phyloP scores from a whole-genome alignment of 768 basidiomycete genomes.

The Tylopilus intermedius region DNA sequence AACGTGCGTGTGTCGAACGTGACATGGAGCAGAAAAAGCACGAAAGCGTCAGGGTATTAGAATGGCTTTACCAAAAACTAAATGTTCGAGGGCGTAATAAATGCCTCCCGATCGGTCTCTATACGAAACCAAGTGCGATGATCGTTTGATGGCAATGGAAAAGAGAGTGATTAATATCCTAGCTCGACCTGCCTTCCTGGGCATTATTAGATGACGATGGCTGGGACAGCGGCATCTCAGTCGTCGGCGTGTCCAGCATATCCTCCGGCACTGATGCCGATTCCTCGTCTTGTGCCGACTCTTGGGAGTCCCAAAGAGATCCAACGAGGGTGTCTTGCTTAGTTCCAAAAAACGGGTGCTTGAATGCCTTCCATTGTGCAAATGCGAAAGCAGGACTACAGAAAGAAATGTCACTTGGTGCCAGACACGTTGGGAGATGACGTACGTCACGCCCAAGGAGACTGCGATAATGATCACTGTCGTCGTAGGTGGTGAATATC shows the following conservation, averaged over 20 bases:
- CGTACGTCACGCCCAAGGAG: constrained; percentile 56
- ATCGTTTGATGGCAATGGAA: constrained; percentile 2
- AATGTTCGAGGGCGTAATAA: constrained; percentile 8
- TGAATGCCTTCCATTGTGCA: constrained; percentile 51
- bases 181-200: constrained; percentile 8
- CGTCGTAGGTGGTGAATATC: constrained; percentile 46
- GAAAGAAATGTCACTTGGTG: neutral
- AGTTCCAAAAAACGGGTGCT: constrained; percentile 41
- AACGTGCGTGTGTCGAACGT: constrained; percentile 3
- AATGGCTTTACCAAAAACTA: constrained; percentile 14
- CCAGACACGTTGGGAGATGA: constrained; percentile 3
- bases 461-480: constrained; percentile 49
- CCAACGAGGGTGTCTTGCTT: constrained; percentile 18
- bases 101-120: constrained; percentile 5
- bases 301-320: constrained; percentile 26
- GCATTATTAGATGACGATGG: constrained; percentile 3
- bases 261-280: constrained; percentile 9
- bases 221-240: constrained; percentile 13
- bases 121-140: constrained; percentile 5
- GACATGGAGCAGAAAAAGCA: constrained; percentile 7
- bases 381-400: constrained; percentile 49
- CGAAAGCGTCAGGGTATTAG: constrained; percentile 14
- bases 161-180: neutral
- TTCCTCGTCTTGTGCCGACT: constrained; percentile 20
- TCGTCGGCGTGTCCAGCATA: constrained; percentile 16